These are phyloP conservation scores for Rauvolfia tetraphylla DNA, from an alignment of 257 asterid species.

Conservation along the genomic window DNA sequence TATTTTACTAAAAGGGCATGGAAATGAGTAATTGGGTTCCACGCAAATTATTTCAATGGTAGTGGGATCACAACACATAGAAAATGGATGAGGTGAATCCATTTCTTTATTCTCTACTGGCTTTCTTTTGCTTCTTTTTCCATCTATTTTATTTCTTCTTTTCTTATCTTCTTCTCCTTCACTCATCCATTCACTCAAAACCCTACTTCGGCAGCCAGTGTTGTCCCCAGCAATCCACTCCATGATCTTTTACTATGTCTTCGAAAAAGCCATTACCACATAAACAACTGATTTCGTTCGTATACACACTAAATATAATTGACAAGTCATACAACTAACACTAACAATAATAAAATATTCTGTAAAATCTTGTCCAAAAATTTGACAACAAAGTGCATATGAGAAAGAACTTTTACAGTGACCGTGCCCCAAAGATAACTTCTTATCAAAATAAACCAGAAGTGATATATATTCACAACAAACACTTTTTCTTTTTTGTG, in stretches of 20 bases:
- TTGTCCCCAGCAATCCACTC: neutral
- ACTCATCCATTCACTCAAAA: neutral
- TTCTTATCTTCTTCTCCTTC: neutral
- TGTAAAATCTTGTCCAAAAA: no score
- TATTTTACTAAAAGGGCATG: no score
- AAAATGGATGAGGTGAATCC: neutral
- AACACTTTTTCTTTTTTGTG: no score
- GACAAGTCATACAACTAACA: no score
- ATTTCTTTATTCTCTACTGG: neutral
- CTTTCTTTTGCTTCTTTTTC: neutral
- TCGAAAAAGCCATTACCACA: no score
- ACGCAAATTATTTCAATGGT: neutral
- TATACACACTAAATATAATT: no score
- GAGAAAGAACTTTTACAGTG: neutral
- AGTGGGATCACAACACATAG: neutral
- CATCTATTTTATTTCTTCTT: neutral
- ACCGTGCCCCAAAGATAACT: neutral
- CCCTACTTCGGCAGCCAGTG: neutral
- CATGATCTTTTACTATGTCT: no score
- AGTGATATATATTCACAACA: neutral
- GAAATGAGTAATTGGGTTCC: neutral
- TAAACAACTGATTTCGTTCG: neutral
- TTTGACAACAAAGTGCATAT: neutral
- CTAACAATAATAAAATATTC: no score
- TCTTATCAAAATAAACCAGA: neutral